Evolutionary conservation across 2,329 filamentous ascomycete species (phyloP).

Genomic region (Aureobasidium lini): DNA sequence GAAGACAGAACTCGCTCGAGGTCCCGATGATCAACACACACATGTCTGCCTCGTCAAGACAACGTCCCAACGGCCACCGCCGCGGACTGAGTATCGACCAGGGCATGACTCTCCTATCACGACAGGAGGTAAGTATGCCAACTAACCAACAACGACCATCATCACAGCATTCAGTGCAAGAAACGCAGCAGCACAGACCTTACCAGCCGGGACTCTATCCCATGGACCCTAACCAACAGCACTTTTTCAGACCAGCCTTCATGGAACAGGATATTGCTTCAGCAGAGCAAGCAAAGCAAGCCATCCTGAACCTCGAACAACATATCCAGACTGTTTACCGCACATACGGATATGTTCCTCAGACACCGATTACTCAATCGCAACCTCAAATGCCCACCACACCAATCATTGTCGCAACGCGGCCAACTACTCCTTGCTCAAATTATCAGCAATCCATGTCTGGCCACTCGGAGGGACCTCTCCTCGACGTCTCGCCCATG

Average conservation of each 20-base stretch:
- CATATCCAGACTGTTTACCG: constrained; percentile 39
- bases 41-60: constrained; percentile 52
- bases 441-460: background rate
- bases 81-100: constrained; percentile 80
- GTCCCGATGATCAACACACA: constrained; percentile 58
- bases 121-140: constrained; percentile 41
- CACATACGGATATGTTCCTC: constrained; percentile 30
- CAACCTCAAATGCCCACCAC: constrained; percentile 23
- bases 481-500: constrained; percentile 44
- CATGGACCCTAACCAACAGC: constrained; percentile 36
- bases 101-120: constrained; percentile 35
- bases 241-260: constrained; percentile 18
- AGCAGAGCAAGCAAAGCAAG: constrained; percentile 19
- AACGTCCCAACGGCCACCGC: constrained; percentile 52
- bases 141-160: constrained; percentile 58
- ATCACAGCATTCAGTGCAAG: constrained; percentile 77
- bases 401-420: constrained; percentile 19
- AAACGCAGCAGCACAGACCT: constrained; percentile 82
- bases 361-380: constrained; percentile 7
- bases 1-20: constrained; percentile 83
- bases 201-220: constrained; percentile 62
- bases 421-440: constrained; percentile 13
- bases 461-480: constrained; percentile 27
- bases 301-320: constrained; percentile 34
- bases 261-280: constrained; percentile 18